Evolutionary conservation across 306 rosid species (phyloP), one percentile per base, ranked within the genome.

Genomic region (Citrullus colocynthis): DNA sequence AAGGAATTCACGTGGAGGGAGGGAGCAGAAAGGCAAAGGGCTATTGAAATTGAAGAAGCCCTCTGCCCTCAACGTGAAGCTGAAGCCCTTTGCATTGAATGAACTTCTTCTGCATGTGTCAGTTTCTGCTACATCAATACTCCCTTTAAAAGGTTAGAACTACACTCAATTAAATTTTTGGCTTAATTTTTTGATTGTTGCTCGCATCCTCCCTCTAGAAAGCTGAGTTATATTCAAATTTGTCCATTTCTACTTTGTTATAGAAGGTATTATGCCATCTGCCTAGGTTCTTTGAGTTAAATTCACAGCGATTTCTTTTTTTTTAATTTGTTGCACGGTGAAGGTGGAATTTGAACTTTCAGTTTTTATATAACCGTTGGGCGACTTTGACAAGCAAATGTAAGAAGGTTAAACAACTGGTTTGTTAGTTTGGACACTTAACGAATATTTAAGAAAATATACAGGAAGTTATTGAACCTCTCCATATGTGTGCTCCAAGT

Each of bases 41-140:
- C 62, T 9, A 48, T 71, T 48, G 15, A 71, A 30, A 74, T 74
- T 74, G 30, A 54, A 74, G 79, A 60, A 75, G 15, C 36, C 8
- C 67, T 52, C 36, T 59, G 79, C 70, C 79, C 48, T 58, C 6
- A 58, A 42, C 80, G 59, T 77, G 72, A 77, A 18, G 74, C 74
- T n/a, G 52, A 66, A 66, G 74, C 41, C 76, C 21, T 45, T 71
- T 71, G 59, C 59, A 71, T 71, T 71, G 58, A 71, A 48, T 71
- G 58, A 71, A 48, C 58, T 48, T 71, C 58, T 71, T n/a, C 20
- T 71, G 5, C 20, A 28, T 48, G 7, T 71, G 75, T 48, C 76
- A 48, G 41, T 28, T 71, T 71, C 76, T 7, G 59, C 28, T 71
- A 6, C 76, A 71, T 15, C 59, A 71, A 28, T 24, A 5, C 58